Conservation (phyloP, 1,284 basidiomycete genomes). For the Fomitopsis palustris region DNA sequence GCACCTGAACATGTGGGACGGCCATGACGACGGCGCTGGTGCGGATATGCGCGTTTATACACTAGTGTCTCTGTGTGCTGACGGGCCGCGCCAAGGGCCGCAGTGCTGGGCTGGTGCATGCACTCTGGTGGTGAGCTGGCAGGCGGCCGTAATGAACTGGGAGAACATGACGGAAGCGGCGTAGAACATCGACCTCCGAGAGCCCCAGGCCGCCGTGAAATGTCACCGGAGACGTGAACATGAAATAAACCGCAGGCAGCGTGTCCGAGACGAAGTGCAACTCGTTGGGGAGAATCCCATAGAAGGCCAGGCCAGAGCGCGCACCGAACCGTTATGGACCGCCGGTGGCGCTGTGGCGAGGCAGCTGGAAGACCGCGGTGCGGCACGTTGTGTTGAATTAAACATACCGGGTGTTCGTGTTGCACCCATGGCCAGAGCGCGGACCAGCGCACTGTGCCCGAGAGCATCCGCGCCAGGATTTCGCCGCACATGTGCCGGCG, state of each 20-base stretch:
- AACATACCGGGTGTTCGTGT: no score
- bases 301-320: neutral
- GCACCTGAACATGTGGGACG: neutral
- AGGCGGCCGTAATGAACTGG: neutral
- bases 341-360: neutral
- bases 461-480: neutral
- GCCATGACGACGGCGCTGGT: conserved; percentile 3
- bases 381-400: neutral
- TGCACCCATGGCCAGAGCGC: neutral
- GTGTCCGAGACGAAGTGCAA: neutral
- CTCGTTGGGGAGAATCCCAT: neutral
- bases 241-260: neutral
- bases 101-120: neutral
- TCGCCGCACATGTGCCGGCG: neutral
- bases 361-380: neutral
- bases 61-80: neutral
- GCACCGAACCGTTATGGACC: neutral
- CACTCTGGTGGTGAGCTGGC: neutral
- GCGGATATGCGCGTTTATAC: neutral
- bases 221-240: neutral
- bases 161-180: neutral
- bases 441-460: neutral
- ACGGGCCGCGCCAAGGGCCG: neutral
- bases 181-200: neutral
- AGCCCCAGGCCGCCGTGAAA: neutral